Conservation (phyloP, 2,329 filamentous ascomycete genomes). For the Phoma sp. region DNA sequence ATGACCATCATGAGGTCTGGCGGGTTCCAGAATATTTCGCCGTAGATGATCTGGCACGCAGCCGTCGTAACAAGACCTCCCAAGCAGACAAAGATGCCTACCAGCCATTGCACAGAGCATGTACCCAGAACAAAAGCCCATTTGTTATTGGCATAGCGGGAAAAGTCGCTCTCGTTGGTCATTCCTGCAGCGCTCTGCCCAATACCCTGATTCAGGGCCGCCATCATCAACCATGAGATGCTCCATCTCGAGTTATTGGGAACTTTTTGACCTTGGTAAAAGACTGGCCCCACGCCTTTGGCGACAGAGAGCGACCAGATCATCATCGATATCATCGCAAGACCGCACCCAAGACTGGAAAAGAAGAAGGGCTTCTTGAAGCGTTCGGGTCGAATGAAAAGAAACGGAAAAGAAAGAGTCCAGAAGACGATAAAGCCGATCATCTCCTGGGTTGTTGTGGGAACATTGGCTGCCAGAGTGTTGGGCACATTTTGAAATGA, state of each 20-base stretch:
- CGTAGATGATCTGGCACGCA: slow-evolving; percentile 45
- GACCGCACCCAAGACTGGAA: slow-evolving; percentile 51
- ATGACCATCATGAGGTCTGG: slow-evolving; percentile 51
- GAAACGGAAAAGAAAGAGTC: no score
- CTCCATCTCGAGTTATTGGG: slow-evolving; percentile 46
- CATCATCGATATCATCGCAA: slow-evolving; percentile 56
- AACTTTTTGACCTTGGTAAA: slow-evolving; percentile 46
- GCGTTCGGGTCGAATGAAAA: slow-evolving; percentile 31
- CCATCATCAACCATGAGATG: slow-evolving; percentile 54
- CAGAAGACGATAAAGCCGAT: no score
- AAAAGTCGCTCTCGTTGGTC: slow-evolving; percentile 53
- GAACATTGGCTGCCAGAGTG: no score
- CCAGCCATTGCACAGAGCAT: slow-evolving; percentile 47
- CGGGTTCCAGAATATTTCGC: slow-evolving; percentile 47
- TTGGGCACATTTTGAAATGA: no score
- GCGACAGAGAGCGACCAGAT: slow-evolving; percentile 35
- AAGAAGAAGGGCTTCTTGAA: slow-evolving; percentile 56
- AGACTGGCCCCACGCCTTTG: slow-evolving; percentile 52
- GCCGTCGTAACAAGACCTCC: slow-evolving; percentile 52
- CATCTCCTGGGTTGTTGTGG: no score
- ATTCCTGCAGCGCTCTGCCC: slow-evolving; percentile 51
- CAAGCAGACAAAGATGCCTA: slow-evolving; percentile 50
- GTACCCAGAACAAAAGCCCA: slow-evolving; percentile 49
- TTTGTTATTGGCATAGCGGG: slow-evolving; percentile 48
- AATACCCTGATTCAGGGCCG: slow-evolving; percentile 52